Percentiles rank a stretch among this genome's conserved stretches.
Evolutionary conservation across 345 rosid genomes (phyloP).

Genomic region (Citrus glauca): DNA sequence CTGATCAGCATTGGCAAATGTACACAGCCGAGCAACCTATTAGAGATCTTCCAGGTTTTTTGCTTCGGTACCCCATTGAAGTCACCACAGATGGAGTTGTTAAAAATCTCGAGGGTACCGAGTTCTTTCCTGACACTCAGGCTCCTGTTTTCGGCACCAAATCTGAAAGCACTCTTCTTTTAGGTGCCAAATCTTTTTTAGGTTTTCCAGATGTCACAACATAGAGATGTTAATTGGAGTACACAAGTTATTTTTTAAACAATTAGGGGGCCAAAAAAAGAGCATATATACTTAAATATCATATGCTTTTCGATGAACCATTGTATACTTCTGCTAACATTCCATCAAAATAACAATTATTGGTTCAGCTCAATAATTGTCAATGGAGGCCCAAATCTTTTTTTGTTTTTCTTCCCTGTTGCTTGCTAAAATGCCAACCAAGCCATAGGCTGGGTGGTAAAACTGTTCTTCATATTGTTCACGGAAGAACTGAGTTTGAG

Average conservation of each 20-base stretch:
- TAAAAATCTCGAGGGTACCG: slow-evolving; percentile 28
- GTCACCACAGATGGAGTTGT: slow-evolving; percentile 36
- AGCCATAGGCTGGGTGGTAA: too few relatives aligned
- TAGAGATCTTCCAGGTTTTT: slow-evolving; percentile 39
- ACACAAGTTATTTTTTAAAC: neutral
- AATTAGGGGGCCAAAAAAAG: neutral
- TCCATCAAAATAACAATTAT: neutral
- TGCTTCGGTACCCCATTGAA: slow-evolving; percentile 64
- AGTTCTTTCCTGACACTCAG: slow-evolving; percentile 63
- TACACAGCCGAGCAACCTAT: slow-evolving; percentile 25
- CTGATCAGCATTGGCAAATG: slow-evolving; percentile 37
- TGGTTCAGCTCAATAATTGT: neutral
- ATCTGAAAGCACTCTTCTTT: slow-evolving; percentile 10
- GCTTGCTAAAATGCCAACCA: too few relatives aligned
- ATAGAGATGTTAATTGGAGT: slow-evolving; percentile 12
- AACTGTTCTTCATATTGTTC: too few relatives aligned
- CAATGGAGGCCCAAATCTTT: neutral
- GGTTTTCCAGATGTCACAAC: slow-evolving; percentile 67
- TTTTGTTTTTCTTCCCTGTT: too few relatives aligned
- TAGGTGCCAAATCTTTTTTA: slow-evolving; percentile 41
- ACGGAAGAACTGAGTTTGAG: too few relatives aligned
- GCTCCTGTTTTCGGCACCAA: slow-evolving; percentile 57
- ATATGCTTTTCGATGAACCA: too few relatives aligned
- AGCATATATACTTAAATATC: neutral
- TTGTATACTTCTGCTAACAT: neutral